Base-by-base conservation (phyloP, 2,329 filamentous ascomycete genomes). In the Colletotrichum sp. region DNA sequence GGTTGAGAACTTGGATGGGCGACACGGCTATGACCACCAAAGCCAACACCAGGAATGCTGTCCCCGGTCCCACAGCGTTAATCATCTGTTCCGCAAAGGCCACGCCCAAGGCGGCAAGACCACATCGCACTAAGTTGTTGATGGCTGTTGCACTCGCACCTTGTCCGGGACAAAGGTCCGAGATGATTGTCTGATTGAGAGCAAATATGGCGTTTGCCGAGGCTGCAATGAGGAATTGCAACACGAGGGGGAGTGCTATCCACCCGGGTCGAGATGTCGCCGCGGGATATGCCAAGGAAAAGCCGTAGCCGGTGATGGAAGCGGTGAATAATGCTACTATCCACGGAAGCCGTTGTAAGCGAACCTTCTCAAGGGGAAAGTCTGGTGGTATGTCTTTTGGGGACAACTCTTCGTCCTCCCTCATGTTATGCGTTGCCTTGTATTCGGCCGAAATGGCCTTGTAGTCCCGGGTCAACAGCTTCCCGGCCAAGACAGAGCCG, bases 291-390 rank as follows among this genome's bases (percentile, higher is more conserved):
- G 79, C 71, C 3, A 85, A 75, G 5, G 84, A 81, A 48, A 84
- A 81, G 5, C 84, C 85, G 66, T 88, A 86, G 24, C 81, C 79
- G 6, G 82, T 62, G 12, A 84, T 80, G 75, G 89, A 87, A 2
- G 85, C 67, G 1, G 79, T 77, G 10, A 82, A 82, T 68, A 76
- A 12, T 18, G 65, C 24, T 3, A 76, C 74, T 10, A 87, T 83
- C 83, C 84, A 86, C 59, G 84, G 85, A 10, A 86, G 81, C 65
- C 85, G 83, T 28, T 82, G 81, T 63, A 88, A 80, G 3, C 85
- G 82, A 5, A 84, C 82, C 30, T 81, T 81, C 78, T 88, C 87
- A 71, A 89, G 83, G 1, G 85, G 85, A 67, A 89, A 89, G 63
- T 87, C 84, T 0, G 75, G 76, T 3, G 78, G 77, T 7, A 79